phyloP scores from a whole-genome alignment of 2,329 filamentous ascomycete genomes.

The Colletotrichum siamense region DNA sequence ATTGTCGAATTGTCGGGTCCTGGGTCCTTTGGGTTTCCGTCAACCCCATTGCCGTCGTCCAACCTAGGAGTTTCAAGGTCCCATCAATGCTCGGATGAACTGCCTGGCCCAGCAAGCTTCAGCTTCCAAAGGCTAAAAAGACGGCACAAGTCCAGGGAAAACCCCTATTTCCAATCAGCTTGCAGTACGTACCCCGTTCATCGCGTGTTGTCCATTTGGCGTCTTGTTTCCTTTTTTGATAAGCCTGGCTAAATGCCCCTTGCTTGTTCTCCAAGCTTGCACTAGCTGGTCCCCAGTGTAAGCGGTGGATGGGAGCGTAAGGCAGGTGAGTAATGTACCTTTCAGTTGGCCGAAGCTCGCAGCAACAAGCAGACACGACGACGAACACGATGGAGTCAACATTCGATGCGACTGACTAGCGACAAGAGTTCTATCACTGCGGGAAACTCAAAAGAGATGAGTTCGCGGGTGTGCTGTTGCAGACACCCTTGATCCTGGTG shows the following conservation, averaged over 20 bases:
- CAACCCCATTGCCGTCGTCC: not conserved
- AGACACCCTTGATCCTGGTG: constrained; percentile 12
- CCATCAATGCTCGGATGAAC: not conserved
- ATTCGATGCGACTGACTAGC: not conserved
- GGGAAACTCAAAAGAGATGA: constrained; percentile 16
- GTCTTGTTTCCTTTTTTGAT: not conserved
- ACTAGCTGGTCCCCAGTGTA: not conserved
- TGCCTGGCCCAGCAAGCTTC: not conserved
- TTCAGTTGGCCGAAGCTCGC: not conserved
- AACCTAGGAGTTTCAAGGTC: not conserved
- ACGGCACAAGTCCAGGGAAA: not conserved
- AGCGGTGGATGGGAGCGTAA: not conserved
- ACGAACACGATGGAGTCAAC: not conserved
- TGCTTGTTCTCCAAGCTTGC: not conserved
- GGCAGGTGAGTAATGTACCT: constrained; percentile 3
- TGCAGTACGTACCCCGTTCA: not conserved
- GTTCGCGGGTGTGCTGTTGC: not conserved
- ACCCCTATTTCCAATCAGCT: not conserved
- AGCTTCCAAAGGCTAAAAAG: not conserved
- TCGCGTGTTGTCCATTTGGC: not conserved
- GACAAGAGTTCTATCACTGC: not conserved
- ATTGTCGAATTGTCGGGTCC: not conserved
- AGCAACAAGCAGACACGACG: not conserved
- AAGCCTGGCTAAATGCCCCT: not conserved
- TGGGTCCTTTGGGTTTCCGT: not conserved